Base-by-base conservation (phyloP, 78 protist genomes). In the Dictyostelium intermedium region DNA sequence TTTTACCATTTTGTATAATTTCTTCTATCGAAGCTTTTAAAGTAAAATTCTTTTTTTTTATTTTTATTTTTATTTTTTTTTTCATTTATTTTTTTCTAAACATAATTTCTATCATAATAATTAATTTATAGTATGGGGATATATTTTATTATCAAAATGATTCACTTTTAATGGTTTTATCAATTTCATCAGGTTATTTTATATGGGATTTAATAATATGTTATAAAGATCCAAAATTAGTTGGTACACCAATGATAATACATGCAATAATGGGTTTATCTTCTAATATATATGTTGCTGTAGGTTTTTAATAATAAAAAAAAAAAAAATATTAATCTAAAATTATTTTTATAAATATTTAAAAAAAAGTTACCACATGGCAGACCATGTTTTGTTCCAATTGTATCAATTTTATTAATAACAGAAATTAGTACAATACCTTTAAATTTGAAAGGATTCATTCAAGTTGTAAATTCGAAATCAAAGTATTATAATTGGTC, bases 211-310 rank as follows among this genome's bases (percentile, higher is more conserved):
- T 87, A 18, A 27, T 60, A 7, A 56, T 78, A 8, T 72, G 85
- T 63, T 43, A 61, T 63, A 25, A 41, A 79, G 34, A 43, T 25
- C 85, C 85, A n/a, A 56, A 87, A 5, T 56, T 78, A 35, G 34
- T 27, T 43, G 93, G 93, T 5, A 79, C 34, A 25, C 45, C 93
- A 61, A 87, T 78, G 84, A 32, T 76, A 23, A 23, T 87, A 2
- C 93, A 87, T 45, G 93, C 93, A 34, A 56, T 76, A 30, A 27
- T 78, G 41, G 93, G 93, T 60, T 27, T 87, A 5, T 11, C 83
- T 5, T 66, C 79, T 13, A 78, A 27, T 8, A 35, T 77, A 30
- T 78, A 87, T 87, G 85, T 87, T 6, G 25, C 41, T 77, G 92
- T 85, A 85, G 18, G 85, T 81, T 16, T 50, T 47, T 30, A 13